Percentiles rank a stretch among this genome's conserved stretches.
Evolutionary conservation across 768 basidiomycete genomes (phyloP).

Genomic region (Mycena galopus): DNA sequence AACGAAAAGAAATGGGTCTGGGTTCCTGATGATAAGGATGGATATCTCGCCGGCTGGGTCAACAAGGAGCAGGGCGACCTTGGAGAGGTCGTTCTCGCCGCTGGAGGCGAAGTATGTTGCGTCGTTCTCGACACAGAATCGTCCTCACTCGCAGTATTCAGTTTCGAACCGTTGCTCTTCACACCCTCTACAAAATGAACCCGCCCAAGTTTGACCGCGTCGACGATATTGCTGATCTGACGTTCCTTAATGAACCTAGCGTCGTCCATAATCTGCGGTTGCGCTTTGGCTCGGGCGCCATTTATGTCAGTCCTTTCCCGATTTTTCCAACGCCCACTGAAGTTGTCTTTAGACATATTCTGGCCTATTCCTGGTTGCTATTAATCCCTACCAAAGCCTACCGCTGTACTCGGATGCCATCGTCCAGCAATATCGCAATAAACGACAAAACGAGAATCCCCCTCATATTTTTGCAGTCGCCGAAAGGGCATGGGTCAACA

Average conservation of each 20-base stretch:
- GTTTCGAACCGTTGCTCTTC: slow-evolving; percentile 80
- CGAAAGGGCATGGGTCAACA: slow-evolving; percentile 97
- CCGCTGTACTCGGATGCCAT: slow-evolving; percentile 93
- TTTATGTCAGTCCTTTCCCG: slow-evolving; percentile 76
- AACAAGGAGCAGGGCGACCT: slow-evolving; percentile 86
- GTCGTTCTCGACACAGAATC: slow-evolving; percentile 10
- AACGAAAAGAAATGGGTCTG: slow-evolving; percentile 99
- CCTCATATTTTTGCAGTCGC: slow-evolving; percentile 98
- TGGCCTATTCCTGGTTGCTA: slow-evolving; percentile 96
- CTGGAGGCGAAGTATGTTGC: slow-evolving; percentile 80
- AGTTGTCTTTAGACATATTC: slow-evolving; percentile 80
- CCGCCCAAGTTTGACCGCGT: slow-evolving; percentile 98
- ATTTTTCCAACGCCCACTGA: slow-evolving; percentile 12
- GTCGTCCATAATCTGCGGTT: slow-evolving; percentile 97
- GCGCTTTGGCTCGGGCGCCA: slow-evolving; percentile 91
- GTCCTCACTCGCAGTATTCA: slow-evolving; percentile 39
- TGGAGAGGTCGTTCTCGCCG: slow-evolving; percentile 87
- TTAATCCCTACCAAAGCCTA: slow-evolving; percentile 95
- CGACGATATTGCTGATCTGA: slow-evolving; percentile 97
- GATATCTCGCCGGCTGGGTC: slow-evolving; percentile 96
- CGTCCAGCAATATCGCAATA: slow-evolving; percentile 90
- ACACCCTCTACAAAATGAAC: slow-evolving; percentile 94
- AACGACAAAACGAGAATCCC: slow-evolving; percentile 90
- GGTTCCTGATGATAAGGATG: slow-evolving; percentile 93
- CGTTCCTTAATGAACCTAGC: slow-evolving; percentile 97